Evolutionary conservation across 1,284 basidiomycete species (phyloP), one percentile per base, ranked within the genome.

Genomic region (Sporisorium reilianum): DNA sequence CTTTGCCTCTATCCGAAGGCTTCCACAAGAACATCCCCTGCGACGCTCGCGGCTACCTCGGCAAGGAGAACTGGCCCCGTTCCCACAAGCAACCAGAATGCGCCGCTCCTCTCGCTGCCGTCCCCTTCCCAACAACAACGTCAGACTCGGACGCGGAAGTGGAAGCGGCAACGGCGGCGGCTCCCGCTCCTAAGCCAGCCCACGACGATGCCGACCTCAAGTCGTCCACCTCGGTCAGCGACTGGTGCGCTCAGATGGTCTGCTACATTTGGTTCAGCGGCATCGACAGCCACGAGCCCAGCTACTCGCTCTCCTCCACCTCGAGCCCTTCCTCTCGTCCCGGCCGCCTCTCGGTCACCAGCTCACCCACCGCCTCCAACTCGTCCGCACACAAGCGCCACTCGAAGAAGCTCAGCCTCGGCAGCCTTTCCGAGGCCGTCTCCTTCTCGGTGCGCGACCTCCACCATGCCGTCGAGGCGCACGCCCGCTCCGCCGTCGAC

Each of bases 211-310:
- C 68, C 9, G 71, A 71, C 36, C 77, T 68, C 42, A 62, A 57
- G 53, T 73, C 61, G 8, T 64, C 67, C 45, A 59, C 70, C n/a
- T 69, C 74, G 48, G 63, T 79, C 20, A 67, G 77, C 42, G 75
- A 81, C 22, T 80, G 72, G 70, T 80, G 78, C 44, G 79, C 80
- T 7, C 75, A 76, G 41, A 73, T 83, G 70, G 77, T 80, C 14
- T 82, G 79, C 73, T 83, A 82, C 66, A 76, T 83, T 16, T 83
- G 81, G 81, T 83, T 80, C 56, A 75, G 77, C 25, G 68, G 76
- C 26, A 54, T 72, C 32, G 73, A 67, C 44, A 61, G 32, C 57
- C 68, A 57, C 50, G 61, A 72, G 41, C 58, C 64, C 14, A 61
- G 30, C 46, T 49, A 57, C 48, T 40, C 62, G 25, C 41, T 61